Evolutionary conservation across 2,329 filamentous ascomycete species (phyloP).

Genomic region (Aspergillus cejpii): DNA sequence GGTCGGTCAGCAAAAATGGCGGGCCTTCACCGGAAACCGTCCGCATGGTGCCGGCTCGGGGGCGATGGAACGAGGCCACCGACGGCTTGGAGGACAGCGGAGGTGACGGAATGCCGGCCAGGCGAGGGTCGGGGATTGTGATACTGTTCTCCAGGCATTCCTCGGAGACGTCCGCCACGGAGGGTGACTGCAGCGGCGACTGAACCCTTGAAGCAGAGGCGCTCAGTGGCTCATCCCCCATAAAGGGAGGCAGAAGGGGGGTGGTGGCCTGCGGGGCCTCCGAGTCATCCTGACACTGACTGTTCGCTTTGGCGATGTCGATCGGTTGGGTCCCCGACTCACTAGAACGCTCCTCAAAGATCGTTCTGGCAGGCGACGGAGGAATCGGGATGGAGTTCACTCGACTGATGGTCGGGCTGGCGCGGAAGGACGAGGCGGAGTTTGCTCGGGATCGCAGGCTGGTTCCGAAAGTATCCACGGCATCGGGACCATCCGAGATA

Average conservation of each 20-base stretch:
- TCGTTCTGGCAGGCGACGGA: conserved; percentile 57
- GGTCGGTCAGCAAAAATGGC: conserved; percentile 58
- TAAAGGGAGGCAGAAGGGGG: conserved; percentile 74
- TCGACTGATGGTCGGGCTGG: conserved; percentile 35
- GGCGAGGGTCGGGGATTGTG: conserved; percentile 41
- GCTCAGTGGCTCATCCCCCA: conserved; percentile 52
- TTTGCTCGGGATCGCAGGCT: conserved; percentile 38
- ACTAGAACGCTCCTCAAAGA: conserved; percentile 50
- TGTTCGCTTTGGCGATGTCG: conserved; percentile 50
- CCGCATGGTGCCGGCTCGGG: conserved; percentile 41
- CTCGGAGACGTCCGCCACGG: conserved; percentile 56
- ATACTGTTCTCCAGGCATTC: conserved; percentile 41
- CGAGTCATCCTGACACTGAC: conserved; percentile 47
- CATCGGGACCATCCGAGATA: conserved; percentile 31
- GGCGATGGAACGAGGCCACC: conserved; percentile 61
- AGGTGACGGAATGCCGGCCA: conserved; percentile 55
- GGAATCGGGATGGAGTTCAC: conserved; percentile 49
- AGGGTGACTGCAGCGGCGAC: conserved; percentile 82
- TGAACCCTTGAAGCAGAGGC: conserved; percentile 53
- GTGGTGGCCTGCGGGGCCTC: conserved; percentile 63
- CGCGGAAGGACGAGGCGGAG: conserved; percentile 38
- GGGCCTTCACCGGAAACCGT: conserved; percentile 44
- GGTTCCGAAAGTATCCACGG: conserved; percentile 25
- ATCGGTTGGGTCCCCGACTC: conserved; percentile 47
- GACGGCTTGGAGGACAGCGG: conserved; percentile 73